A percentile compares a stretch with the other conserved stretches of the same genome.
These are phyloP conservation scores for Podospora fimiseda DNA, from an alignment of 495 filamentous ascomycete species.

Conservation along the genomic window DNA sequence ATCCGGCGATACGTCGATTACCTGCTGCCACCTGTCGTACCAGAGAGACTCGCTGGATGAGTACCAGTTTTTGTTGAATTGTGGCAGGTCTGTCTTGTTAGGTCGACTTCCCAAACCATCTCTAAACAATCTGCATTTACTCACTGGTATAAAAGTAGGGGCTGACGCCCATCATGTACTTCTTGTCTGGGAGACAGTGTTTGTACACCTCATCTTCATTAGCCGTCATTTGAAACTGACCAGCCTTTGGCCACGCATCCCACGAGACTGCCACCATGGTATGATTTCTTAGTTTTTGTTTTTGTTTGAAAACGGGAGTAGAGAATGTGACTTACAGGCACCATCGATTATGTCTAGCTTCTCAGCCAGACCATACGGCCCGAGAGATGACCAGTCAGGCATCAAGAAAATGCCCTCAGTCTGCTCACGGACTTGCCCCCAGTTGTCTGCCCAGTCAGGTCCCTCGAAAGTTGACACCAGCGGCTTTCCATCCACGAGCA, in stretches of 20 bases:
- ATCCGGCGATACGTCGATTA: constrained; percentile 55
- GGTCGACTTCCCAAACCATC: not conserved
- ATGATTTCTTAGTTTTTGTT: not conserved
- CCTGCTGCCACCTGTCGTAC: constrained; percentile 68
- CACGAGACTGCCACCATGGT: constrained; percentile 54
- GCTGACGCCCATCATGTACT: constrained; percentile 75
- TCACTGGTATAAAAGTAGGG: constrained; percentile 64
- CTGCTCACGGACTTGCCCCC: constrained; percentile 48
- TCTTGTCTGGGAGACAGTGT: constrained; percentile 44
- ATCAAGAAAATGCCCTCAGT: constrained; percentile 52
- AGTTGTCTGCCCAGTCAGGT: constrained; percentile 48
- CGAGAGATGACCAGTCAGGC: constrained; percentile 57
- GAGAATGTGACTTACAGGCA: constrained; percentile 35
- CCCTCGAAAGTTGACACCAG: constrained; percentile 74
- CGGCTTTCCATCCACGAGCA: constrained; percentile 48
- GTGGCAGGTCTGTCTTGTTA: constrained; percentile 51
- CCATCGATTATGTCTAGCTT: constrained; percentile 52
- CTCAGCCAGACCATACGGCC: constrained; percentile 41
- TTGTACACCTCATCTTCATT: constrained; percentile 51
- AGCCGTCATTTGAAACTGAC: constrained; percentile 46
- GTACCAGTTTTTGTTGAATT: constrained; percentile 68
- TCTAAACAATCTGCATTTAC: constrained; percentile 2
- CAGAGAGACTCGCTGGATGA: constrained; percentile 66
- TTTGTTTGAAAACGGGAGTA: not conserved
- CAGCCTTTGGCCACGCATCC: constrained; percentile 65